These are phyloP conservation scores for Lentinula guzmanii DNA, from an alignment of 768 basidiomycete genomes.

Conservation along the genomic window DNA sequence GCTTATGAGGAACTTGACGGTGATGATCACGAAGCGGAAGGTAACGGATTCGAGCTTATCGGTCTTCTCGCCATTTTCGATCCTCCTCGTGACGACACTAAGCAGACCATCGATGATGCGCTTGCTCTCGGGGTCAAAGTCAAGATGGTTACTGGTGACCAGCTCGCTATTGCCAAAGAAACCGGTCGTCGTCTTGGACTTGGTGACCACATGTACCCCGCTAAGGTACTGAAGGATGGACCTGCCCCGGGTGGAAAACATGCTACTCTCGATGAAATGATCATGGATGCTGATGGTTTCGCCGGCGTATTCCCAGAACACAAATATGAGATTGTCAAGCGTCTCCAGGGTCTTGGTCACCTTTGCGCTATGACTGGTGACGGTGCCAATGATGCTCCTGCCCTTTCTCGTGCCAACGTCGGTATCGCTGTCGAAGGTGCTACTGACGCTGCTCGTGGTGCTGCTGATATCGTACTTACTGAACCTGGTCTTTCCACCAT, in stretches of 20 bases:
- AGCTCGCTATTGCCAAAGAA: constrained; percentile 99
- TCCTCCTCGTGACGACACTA: constrained; percentile 96
- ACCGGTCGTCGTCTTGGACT: constrained; percentile 97
- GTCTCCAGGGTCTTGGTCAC: constrained; percentile 93
- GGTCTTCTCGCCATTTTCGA: constrained; percentile 98
- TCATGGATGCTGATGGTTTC: constrained; percentile 98
- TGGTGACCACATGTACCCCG: constrained; percentile 99
- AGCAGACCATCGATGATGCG: constrained; percentile 98
- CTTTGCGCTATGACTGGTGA: constrained; percentile 99
- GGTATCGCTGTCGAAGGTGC: constrained; percentile 99
- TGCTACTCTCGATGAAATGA: constrained; percentile 90
- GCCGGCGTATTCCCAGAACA: constrained; percentile 99
- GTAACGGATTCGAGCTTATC: constrained; percentile 95
- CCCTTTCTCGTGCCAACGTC: constrained; percentile 96
- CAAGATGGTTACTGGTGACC: constrained; percentile 99
- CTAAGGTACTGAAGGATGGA: constrained; percentile 98
- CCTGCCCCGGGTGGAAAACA: constrained; percentile 84
- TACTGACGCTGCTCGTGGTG: constrained; percentile 97
- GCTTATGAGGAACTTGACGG: constrained; percentile 91
- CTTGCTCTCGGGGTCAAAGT: constrained; percentile 93
- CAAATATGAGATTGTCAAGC: constrained; percentile 99
- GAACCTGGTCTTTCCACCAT: constrained; percentile 99
- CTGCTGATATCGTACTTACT: constrained; percentile 95
- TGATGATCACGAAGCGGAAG: constrained; percentile 77
- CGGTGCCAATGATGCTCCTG: constrained; percentile 98